Conservation (phyloP, 2,329 filamentous ascomycete genomes). For the Ustulina deusta region DNA sequence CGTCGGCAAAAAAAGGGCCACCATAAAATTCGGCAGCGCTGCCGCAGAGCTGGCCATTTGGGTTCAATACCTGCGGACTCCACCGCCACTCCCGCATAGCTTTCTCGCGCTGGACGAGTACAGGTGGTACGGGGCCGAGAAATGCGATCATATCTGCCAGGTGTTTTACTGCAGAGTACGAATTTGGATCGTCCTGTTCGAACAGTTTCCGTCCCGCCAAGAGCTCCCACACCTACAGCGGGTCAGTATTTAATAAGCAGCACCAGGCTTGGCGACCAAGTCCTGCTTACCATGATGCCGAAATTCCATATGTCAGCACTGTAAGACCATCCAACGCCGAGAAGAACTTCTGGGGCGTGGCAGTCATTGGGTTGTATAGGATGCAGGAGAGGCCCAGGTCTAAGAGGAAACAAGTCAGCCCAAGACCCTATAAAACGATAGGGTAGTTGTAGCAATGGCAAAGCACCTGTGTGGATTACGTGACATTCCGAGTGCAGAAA, state of each 20-base stretch:
- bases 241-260: slow-evolving; percentile 6
- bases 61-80: slow-evolving; percentile 4
- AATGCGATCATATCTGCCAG: slow-evolving; percentile 18
- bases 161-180: slow-evolving; percentile 14
- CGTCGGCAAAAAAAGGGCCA: slow-evolving; percentile 10
- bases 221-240: slow-evolving; percentile 13
- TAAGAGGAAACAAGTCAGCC: slow-evolving; percentile 7
- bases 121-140: slow-evolving; percentile 7
- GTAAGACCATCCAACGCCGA: slow-evolving; percentile 11
- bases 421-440: background rate
- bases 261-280: background rate
- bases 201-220: slow-evolving; percentile 2
- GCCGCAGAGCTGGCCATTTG: slow-evolving; percentile 15
- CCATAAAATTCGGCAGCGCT: slow-evolving; percentile 13
- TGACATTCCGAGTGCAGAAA: slow-evolving; percentile 21
- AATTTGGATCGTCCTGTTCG: slow-evolving; percentile 1
- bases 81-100: slow-evolving; percentile 9
- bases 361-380: slow-evolving; percentile 14
- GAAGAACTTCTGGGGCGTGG: slow-evolving; percentile 16
- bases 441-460: background rate
- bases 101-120: slow-evolving; percentile 5
- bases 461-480: slow-evolving; percentile 22
- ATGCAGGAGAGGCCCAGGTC: slow-evolving; percentile 15
- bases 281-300: slow-evolving; percentile 13
- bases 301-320: slow-evolving; percentile 14